Evolutionary conservation across 345 rosid genomes (phyloP).

Genomic region (Stellera chamaejasme): DNA sequence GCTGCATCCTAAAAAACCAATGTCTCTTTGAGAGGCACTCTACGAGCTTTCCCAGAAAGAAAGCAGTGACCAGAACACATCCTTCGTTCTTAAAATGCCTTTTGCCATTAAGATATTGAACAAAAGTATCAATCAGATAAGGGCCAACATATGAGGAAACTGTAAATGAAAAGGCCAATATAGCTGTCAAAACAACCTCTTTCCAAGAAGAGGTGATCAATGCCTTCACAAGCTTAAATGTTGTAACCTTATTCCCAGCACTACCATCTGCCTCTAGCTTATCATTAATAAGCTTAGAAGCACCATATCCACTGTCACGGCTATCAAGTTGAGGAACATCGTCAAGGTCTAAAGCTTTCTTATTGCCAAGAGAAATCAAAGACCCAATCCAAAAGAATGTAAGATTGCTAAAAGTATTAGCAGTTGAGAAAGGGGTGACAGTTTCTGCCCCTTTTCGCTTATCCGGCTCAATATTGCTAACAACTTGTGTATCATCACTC

Average conservation of each 20-base stretch:
- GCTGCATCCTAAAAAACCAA: constrained; percentile 48
- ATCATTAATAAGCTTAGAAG: constrained; percentile 28
- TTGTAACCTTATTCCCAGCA: constrained; percentile 26
- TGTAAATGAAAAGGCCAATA: constrained; percentile 28
- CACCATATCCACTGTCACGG: constrained; percentile 32
- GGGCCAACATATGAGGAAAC: constrained; percentile 56
- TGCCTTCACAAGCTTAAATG: constrained; percentile 41
- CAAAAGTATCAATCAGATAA: constrained; percentile 48
- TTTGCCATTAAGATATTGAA: constrained; percentile 47
- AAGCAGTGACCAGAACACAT: constrained; percentile 39
- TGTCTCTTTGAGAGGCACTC: constrained; percentile 51
- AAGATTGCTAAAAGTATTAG: constrained; percentile 33
- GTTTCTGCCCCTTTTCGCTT: constrained; percentile 28
- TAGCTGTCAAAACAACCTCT: constrained; percentile 35
- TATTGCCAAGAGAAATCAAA: constrained; percentile 47
- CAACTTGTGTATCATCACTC: not conserved
- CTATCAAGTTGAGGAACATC: constrained; percentile 60
- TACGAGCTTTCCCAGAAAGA: constrained; percentile 49
- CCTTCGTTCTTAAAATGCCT: constrained; percentile 42
- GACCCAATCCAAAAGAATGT: constrained; percentile 65
- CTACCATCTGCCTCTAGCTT: constrained; percentile 33
- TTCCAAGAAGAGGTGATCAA: constrained; percentile 34
- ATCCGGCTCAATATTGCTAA: constrained; percentile 10
- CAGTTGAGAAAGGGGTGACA: constrained; percentile 40
- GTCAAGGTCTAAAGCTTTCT: constrained; percentile 47